phyloP scores from a whole-genome alignment of 1,284 basidiomycete genomes.

The Cutaneotrichosporon cavernicola region DNA sequence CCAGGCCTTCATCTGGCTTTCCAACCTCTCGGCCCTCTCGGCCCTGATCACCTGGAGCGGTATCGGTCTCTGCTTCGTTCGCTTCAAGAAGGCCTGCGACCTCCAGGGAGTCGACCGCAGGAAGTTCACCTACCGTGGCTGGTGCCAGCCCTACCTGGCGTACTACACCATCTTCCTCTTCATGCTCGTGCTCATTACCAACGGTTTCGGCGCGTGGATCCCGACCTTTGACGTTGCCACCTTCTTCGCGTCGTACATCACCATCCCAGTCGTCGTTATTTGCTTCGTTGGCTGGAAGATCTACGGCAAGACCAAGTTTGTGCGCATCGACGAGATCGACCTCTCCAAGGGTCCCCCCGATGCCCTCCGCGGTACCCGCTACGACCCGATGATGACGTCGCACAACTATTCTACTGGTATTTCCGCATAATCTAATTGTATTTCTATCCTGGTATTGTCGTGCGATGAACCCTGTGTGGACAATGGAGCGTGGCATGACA shows the following conservation, averaged over 20 bases:
- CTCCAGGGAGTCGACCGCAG: constrained; percentile 61
- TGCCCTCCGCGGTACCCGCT: constrained; percentile 20
- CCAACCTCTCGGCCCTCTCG: constrained; percentile 58
- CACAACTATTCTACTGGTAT: background rate
- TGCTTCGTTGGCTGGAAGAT: constrained; percentile 20
- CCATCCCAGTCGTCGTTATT: constrained; percentile 27
- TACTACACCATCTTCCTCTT: constrained; percentile 22
- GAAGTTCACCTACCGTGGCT: constrained; percentile 63
- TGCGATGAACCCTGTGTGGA: constrained; percentile 1
- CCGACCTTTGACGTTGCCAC: constrained; percentile 11
- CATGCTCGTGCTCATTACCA: constrained; percentile 23
- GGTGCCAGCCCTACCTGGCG: constrained; percentile 49
- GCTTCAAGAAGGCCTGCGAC: constrained; percentile 70
- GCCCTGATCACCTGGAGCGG: constrained; percentile 76
- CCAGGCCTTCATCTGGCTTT: constrained; percentile 69
- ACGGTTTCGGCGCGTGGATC: constrained; percentile 20
- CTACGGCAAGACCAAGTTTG: constrained; percentile 15
- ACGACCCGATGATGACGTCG: constrained; percentile 12
- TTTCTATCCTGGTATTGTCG: background rate
- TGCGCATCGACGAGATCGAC: constrained; percentile 67
- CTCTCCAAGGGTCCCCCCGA: constrained; percentile 53
- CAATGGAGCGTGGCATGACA: background rate
- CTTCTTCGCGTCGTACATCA: constrained; percentile 32
- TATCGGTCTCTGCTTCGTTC: constrained; percentile 69
- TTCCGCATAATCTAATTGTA: background rate